Evolutionary conservation across 768 basidiomycete genomes (phyloP).

Genomic region (Candolleomyces efflorescens): DNA sequence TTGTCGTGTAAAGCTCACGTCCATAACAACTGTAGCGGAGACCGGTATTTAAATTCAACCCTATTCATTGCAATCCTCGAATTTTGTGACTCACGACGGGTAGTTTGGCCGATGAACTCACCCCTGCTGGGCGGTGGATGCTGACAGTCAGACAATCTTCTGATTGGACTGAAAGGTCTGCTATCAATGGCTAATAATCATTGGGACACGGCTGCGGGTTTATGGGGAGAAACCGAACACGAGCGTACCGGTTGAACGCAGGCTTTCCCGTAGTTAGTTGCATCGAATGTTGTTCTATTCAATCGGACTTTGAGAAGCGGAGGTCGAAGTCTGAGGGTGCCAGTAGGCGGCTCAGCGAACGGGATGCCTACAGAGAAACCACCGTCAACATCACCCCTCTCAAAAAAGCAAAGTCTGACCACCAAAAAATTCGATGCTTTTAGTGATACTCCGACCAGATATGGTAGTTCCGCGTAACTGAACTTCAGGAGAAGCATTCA

Average conservation of each 20-base stretch:
- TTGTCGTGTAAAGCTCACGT: slow-evolving; percentile 19
- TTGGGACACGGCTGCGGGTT: too few relatives aligned
- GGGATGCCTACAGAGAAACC: slow-evolving; percentile 50
- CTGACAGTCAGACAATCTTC: slow-evolving; percentile 62
- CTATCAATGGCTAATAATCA: too few relatives aligned
- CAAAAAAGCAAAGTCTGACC: slow-evolving; percentile 23
- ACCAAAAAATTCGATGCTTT: slow-evolving; percentile 42
- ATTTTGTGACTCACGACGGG: slow-evolving; percentile 31
- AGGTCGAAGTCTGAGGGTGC: slow-evolving; percentile 39
- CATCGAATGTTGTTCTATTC: slow-evolving; percentile 33
- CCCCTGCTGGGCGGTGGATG: slow-evolving; percentile 45
- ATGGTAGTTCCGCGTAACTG: slow-evolving; percentile 35
- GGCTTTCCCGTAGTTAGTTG: slow-evolving; percentile 39
- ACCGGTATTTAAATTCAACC: too few relatives aligned
- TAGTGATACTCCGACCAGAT: slow-evolving; percentile 30
- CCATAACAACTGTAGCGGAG: slow-evolving; percentile 31
- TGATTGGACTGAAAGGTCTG: slow-evolving; percentile 24
- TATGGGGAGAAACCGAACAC: too few relatives aligned
- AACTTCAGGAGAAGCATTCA: slow-evolving; percentile 27
- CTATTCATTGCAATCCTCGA: not conserved
- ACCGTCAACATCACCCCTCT: too few relatives aligned
- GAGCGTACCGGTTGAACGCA: slow-evolving; percentile 49
- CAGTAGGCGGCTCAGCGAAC: slow-evolving; percentile 52
- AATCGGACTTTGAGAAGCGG: slow-evolving; percentile 42
- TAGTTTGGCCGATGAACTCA: slow-evolving; percentile 21